These are phyloP conservation scores for Penicillium thymicola DNA, from an alignment of 2,329 filamentous ascomycete species.

Conservation along the genomic window DNA sequence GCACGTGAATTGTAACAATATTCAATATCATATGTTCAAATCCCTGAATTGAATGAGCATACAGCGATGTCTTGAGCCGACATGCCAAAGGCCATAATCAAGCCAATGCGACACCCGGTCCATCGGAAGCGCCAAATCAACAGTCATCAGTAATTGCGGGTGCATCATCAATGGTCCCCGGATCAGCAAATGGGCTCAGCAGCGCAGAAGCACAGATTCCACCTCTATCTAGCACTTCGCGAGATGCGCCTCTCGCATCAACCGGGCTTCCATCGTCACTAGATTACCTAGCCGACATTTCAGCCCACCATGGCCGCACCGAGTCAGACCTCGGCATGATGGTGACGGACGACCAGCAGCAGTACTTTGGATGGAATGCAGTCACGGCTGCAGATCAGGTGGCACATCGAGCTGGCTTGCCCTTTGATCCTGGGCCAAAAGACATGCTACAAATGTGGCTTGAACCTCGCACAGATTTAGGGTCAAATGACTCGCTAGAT, in stretches of 20 bases:
- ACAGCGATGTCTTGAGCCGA: slow-evolving; percentile 50
- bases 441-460: slow-evolving; percentile 39
- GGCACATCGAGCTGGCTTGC: slow-evolving; percentile 19
- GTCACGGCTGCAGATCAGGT: slow-evolving; percentile 21
- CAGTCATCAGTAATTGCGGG: slow-evolving; percentile 20
- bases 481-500: slow-evolving; percentile 32
- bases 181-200: slow-evolving; percentile 11
- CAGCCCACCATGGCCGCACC: slow-evolving; percentile 32
- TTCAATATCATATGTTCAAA: neutral
- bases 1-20: neutral
- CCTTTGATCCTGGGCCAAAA: slow-evolving; percentile 19
- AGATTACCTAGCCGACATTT: slow-evolving; percentile 40
- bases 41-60: slow-evolving; percentile 12
- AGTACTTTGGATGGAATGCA: slow-evolving; percentile 34
- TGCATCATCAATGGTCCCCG: slow-evolving; percentile 11
- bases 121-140: slow-evolving; percentile 29
- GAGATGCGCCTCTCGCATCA: slow-evolving; percentile 28
- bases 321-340: slow-evolving; percentile 28
- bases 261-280: slow-evolving; percentile 36
- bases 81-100: slow-evolving; percentile 51
- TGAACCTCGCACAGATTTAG: slow-evolving; percentile 32
- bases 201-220: slow-evolving; percentile 14
- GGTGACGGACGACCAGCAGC: slow-evolving; percentile 29
- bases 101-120: slow-evolving; percentile 8
- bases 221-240: slow-evolving; percentile 19